Conservation (phyloP, 129 eudicot species). For the Arctium minus region DNA sequence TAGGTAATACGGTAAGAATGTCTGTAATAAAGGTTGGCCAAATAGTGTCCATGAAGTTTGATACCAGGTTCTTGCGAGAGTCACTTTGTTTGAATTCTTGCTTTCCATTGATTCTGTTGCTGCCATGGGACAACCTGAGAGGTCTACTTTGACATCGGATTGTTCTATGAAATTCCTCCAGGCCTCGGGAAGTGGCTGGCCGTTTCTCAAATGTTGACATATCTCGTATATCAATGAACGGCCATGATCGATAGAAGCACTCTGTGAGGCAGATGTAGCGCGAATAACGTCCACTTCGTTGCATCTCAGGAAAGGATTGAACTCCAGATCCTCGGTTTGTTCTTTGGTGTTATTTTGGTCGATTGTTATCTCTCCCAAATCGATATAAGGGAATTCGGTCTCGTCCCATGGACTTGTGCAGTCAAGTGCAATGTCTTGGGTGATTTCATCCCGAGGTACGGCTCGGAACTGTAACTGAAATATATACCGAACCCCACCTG, state of each 20-base stretch:
- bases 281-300: constrained; percentile 64
- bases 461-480: constrained; percentile 67
- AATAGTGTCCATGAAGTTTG: constrained; percentile 61
- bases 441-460: constrained; percentile 49
- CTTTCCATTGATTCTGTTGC: constrained; percentile 29
- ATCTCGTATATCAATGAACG: constrained; percentile 78
- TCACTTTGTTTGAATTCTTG: constrained; percentile 32
- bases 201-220: constrained; percentile 74
- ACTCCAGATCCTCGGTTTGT: constrained; percentile 59
- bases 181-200: constrained; percentile 71
- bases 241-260: constrained; percentile 88
- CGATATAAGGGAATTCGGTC: constrained; percentile 47
- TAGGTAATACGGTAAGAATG: constrained; percentile 60
- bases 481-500: constrained; percentile 56
- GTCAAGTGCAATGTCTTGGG: constrained; percentile 59
- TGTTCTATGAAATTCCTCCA: constrained; percentile 77
- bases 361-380: constrained; percentile 66
- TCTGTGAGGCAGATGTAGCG: constrained; percentile 72
- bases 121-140: constrained; percentile 80
- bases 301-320: constrained; percentile 68
- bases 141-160: constrained; percentile 84
- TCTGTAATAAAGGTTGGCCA: constrained; percentile 73
- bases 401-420: constrained; percentile 86
- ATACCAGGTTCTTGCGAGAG: constrained; percentile 52
- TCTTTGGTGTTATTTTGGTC: constrained; percentile 49